A percentile compares a stretch with the other conserved stretches of the same genome.
phyloP scores from a whole-genome alignment of 2,329 filamentous ascomycete species.

The Hymenoscyphus scutula region DNA sequence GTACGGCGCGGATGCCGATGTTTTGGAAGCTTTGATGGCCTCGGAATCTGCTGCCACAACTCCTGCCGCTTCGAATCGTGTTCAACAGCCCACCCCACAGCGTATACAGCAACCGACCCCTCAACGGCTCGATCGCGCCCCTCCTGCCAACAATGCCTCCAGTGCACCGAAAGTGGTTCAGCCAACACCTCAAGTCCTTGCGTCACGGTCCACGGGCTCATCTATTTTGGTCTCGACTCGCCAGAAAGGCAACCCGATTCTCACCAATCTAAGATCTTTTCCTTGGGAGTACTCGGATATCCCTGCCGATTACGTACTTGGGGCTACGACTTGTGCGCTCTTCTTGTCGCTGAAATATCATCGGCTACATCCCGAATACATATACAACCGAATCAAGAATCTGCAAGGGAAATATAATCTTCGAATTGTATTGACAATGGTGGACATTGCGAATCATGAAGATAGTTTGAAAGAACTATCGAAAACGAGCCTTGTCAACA shows the following conservation, averaged over 20 bases:
- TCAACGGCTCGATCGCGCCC: slow-evolving; percentile 54
- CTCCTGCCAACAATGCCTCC: slow-evolving; percentile 35
- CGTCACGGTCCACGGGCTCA: slow-evolving; percentile 62
- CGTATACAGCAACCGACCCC: slow-evolving; percentile 48
- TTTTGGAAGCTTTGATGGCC: slow-evolving; percentile 55
- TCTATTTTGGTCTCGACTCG: slow-evolving; percentile 86
- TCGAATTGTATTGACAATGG: slow-evolving; percentile 82
- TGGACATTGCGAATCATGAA: slow-evolving; percentile 94
- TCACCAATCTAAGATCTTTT: slow-evolving; percentile 76
- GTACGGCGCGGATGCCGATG: slow-evolving; percentile 56
- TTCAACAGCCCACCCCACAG: slow-evolving; percentile 40
- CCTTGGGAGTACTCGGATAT: slow-evolving; percentile 98
- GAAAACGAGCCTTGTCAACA: slow-evolving; percentile 90
- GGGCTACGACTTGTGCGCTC: slow-evolving; percentile 81
- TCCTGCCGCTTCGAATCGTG: slow-evolving; percentile 18
- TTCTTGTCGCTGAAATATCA: slow-evolving; percentile 97
- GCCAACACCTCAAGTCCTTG: slow-evolving; percentile 82
- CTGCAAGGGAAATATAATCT: slow-evolving; percentile 84
- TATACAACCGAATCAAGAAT: slow-evolving; percentile 86
- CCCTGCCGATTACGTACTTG: slow-evolving; percentile 89
- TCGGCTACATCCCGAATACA: slow-evolving; percentile 94
- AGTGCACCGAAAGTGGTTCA: slow-evolving; percentile 66
- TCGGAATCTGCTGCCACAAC: slow-evolving; percentile 35
- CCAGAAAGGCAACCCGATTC: slow-evolving; percentile 91
- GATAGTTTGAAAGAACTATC: slow-evolving; percentile 84